Evolutionary conservation across 345 rosid genomes (phyloP), one percentile per base, ranked within the genome.

Genomic region (Hypericum androsaemum): DNA sequence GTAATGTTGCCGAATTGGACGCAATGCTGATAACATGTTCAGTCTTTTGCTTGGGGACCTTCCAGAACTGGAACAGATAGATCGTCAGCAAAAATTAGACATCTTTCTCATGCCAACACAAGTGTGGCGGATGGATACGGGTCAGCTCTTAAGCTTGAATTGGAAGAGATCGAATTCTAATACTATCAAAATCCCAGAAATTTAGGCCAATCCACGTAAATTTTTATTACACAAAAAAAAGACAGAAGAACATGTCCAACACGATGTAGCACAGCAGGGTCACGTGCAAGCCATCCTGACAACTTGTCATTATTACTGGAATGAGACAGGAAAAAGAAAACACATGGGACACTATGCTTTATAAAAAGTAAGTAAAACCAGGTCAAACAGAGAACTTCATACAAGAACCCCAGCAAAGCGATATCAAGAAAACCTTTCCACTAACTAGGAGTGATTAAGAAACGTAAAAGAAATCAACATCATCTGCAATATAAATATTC

Each of bases 261-360:
- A 41, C 64, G 73, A 70, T 71, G 81, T 46, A 90, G 66, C 53
- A 75, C 63, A 11, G 84, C 77, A 12, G 96, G 82, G 58, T 84
- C 89, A 60, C 81, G 80, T 6, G 96, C 92, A 77, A 90, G 63
- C 78, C 84, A 90, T 51, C 96, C 98, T 90, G 67, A 58, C 68
- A 61, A 53, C 53, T 45, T 7, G 36, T 28, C 46, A 54, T 1
- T 22, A 12, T 37, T 37, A 41, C 7, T 28, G 3, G 51, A 36
- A 47, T 59, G 58, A 13, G 58, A 28, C 8, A 10, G 10, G 41
- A 50, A 11, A 44, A 43, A n/a, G n/a, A n/a, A 39, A 28, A 64
- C 11, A 22, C 39, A 57, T 38, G 44, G 46, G n/a, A 32, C 56
- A 64, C 56, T 54, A 5, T 8, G 37, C 39, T 17, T 43, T 8